Percentiles rank a stretch among this genome's conserved stretches.
phyloP scores from a whole-genome alignment of 1,284 basidiomycete genomes.

The Kwoniella shivajii region DNA sequence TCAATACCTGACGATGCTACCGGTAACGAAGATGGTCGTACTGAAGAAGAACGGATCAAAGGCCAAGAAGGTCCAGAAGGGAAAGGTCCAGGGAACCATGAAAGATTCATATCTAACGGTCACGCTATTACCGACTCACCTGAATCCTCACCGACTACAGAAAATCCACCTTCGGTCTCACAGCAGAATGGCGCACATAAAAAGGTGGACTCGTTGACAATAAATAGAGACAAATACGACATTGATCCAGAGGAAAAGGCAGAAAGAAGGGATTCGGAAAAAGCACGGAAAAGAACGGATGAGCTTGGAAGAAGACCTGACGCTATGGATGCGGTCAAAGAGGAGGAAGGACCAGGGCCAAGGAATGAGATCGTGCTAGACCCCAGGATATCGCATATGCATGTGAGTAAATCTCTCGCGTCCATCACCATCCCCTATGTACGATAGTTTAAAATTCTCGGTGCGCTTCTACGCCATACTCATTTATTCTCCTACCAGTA shows the following conservation, averaged over 20 bases:
- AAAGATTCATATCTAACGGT: conserved; percentile 19
- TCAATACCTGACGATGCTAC: conserved; percentile 32
- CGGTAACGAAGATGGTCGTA: conserved; percentile 15
- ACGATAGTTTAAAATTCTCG: no score
- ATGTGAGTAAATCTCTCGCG: conserved; percentile 43
- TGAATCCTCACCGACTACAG: conserved; percentile 9
- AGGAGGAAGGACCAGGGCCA: conserved; percentile 45
- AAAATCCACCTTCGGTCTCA: background rate
- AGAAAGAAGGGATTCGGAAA: conserved; percentile 9
- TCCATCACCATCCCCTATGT: no score
- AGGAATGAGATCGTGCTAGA: conserved; percentile 47
- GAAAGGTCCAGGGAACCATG: conserved; percentile 36
- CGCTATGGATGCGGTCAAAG: conserved; percentile 37
- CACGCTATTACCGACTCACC: conserved; percentile 24
- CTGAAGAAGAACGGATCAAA: conserved; percentile 12
- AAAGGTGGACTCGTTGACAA: background rate
- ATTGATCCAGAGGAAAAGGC: conserved; percentile 26
- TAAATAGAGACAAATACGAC: conserved; percentile 9
- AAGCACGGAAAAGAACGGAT: conserved; percentile 24
- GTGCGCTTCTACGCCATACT: no score
- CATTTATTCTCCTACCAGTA: conserved; percentile 13
- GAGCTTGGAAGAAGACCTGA: conserved; percentile 40
- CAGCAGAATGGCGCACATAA: background rate
- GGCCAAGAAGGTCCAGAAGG: conserved; percentile 41
- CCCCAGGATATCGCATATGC: conserved; percentile 41